Evolutionary conservation across 495 filamentous ascomycete genomes (phyloP).

Genomic region (Patellaria atrata): DNA sequence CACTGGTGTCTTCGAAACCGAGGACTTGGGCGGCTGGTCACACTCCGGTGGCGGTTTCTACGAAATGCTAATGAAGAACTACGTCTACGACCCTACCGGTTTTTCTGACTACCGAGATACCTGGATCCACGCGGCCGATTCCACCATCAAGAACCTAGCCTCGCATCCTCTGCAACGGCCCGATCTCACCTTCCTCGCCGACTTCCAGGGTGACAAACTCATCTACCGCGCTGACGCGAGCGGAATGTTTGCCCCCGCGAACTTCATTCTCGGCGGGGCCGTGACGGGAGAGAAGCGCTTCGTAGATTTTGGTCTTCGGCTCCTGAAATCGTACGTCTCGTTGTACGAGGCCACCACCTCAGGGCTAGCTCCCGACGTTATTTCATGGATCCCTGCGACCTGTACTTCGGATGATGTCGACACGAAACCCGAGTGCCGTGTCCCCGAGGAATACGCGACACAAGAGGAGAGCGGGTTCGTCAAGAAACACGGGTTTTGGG

Average conservation of each 20-base stretch:
- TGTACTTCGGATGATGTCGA: no score
- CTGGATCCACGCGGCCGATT: background rate
- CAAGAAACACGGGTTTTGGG: slow-evolving; percentile 6
- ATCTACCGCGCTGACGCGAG: background rate
- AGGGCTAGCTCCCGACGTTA: background rate
- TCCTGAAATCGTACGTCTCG: background rate
- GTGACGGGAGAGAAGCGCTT: background rate
- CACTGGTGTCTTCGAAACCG: background rate
- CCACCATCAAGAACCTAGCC: background rate
- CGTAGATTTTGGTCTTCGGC: background rate
- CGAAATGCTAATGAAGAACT: background rate
- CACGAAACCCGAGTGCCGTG: no score
- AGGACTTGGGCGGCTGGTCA: no score
- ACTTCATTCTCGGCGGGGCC: background rate
- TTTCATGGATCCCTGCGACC: slow-evolving; percentile 2
- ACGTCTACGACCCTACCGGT: background rate
- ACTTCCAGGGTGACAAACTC: background rate
- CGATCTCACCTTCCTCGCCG: background rate
- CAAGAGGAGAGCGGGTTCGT: no score
- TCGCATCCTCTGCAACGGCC: background rate
- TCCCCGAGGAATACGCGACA: no score
- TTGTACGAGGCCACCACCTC: background rate
- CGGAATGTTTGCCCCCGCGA: background rate
- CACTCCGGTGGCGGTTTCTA: background rate
- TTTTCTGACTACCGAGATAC: background rate